phyloP scores from a whole-genome alignment of 1,139 yeast species.

The Taphrina sp. region DNA sequence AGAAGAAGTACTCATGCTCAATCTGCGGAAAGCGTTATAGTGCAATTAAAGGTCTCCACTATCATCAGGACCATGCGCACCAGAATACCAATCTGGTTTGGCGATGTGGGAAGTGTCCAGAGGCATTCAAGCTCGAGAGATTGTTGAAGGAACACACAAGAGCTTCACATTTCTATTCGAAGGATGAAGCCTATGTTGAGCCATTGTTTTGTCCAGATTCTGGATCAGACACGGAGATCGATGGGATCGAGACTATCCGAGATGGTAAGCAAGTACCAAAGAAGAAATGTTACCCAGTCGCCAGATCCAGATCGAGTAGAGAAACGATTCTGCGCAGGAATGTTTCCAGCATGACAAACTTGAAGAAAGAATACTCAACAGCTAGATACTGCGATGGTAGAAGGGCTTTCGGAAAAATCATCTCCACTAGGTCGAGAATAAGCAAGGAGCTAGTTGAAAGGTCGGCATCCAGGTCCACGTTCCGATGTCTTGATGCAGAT shows the following conservation, averaged over 20 bases:
- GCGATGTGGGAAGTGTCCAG: background rate
- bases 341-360: background rate
- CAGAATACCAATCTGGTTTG: background rate
- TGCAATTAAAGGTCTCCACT: background rate
- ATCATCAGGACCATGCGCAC: background rate
- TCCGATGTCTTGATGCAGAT: background rate
- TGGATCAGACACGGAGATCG: background rate
- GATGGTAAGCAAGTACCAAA: background rate
- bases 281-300: background rate
- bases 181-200: background rate
- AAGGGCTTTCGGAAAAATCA: background rate
- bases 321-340: background rate
- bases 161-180: background rate
- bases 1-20: background rate
- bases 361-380: background rate
- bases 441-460: background rate
- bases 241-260: background rate
- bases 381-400: background rate
- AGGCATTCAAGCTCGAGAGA: background rate
- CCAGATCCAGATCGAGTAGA: background rate
- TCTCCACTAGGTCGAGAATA: background rate
- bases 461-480: background rate
- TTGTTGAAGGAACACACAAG: background rate
- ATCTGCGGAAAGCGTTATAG: background rate
- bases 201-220: background rate